phyloP scores from a whole-genome alignment of 805 yeast species.

The Clavispora fructus region DNA sequence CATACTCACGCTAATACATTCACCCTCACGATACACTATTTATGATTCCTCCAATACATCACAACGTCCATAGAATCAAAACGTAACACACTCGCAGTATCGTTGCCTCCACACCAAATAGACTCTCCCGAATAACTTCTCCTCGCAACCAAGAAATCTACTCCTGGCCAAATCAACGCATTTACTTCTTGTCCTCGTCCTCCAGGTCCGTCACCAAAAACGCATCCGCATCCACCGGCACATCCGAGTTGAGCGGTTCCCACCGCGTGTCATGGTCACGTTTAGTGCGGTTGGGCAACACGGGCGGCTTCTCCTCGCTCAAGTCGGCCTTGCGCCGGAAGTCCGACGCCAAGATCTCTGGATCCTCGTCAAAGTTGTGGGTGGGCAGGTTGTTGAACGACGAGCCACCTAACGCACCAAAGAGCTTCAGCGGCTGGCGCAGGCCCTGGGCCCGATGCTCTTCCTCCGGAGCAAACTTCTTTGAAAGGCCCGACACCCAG shows the following conservation, averaged over 20 bases:
- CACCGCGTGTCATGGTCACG: constrained; percentile 21
- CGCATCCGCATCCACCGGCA: constrained; percentile 39
- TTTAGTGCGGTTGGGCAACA: constrained; percentile 16
- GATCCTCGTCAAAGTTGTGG: constrained; percentile 47
- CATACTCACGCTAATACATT: no score
- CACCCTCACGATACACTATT: no score
- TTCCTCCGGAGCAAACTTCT: constrained; percentile 34
- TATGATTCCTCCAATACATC: no score
- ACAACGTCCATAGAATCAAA: no score
- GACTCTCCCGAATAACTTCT: no score
- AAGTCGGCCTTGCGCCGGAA: constrained; percentile 44
- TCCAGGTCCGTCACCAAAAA: constrained; percentile 41
- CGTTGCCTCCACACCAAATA: no score
- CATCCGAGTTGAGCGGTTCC: constrained; percentile 36
- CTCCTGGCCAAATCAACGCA: no score
- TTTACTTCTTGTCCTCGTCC: constrained; percentile 27
- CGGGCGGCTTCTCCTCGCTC: constrained; percentile 23
- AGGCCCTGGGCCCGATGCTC: not conserved
- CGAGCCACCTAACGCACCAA: constrained; percentile 45
- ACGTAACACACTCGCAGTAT: no score
- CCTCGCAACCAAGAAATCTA: no score
- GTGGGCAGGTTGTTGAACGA: constrained; percentile 24
- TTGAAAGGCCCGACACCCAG: constrained; percentile 71
- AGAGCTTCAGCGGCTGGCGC: constrained; percentile 27
- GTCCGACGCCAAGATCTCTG: constrained; percentile 46